Percentiles rank a stretch among this genome's conserved stretches.
Conservation (phyloP, 441 rosid genomes). For the Gossypium davidsonii region DNA sequence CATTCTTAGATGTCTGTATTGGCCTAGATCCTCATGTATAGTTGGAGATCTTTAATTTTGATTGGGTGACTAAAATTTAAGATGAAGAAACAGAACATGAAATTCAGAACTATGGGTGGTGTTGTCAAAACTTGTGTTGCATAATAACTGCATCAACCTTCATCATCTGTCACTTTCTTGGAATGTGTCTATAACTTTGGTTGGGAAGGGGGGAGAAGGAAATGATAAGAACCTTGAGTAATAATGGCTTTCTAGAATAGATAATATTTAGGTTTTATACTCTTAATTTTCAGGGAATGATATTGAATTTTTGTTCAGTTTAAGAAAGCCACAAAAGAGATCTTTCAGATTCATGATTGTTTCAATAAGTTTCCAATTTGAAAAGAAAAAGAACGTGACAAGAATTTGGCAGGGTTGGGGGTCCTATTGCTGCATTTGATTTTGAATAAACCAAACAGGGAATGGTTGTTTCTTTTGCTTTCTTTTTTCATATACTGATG, state of each 20-base stretch:
- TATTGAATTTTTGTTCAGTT: background rate
- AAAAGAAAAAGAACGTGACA: background rate
- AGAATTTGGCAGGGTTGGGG: background rate
- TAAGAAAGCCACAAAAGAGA: background rate
- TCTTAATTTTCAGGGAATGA: background rate
- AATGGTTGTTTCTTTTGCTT: background rate
- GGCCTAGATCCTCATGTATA: background rate
- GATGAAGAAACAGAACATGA: background rate
- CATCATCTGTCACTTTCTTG: background rate
- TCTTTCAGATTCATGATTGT: background rate
- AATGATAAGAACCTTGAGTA: background rate
- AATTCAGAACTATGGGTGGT: background rate
- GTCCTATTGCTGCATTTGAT: background rate
- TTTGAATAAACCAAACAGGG: background rate
- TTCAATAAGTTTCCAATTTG: background rate
- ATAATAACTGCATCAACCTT: background rate
- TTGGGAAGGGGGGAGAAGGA: background rate
- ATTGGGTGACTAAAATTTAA: background rate
- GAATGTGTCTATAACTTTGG: background rate
- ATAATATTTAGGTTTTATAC: background rate
- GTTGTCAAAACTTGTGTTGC: background rate
- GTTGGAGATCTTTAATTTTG: background rate
- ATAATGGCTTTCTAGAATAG: background rate
- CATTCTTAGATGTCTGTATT: background rate
- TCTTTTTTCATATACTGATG: background rate